phyloP scores from a whole-genome alignment of 129 eudicot species.

The Pittosporum tobira region DNA sequence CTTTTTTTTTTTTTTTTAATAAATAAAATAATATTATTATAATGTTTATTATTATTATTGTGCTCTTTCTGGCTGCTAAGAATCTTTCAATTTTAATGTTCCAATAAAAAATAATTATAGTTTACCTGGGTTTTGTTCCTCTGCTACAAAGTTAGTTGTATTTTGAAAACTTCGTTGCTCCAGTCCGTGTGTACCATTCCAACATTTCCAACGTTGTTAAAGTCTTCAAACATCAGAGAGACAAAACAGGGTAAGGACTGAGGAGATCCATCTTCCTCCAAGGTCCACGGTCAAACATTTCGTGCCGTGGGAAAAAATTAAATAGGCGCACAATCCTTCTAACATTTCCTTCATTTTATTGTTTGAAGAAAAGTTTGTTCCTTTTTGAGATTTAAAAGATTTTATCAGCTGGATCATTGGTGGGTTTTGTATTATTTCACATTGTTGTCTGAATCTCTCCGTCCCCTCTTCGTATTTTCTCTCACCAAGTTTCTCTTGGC shows the following conservation, averaged over 20 bases:
- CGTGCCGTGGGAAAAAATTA: slow-evolving; percentile 1
- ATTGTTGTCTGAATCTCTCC: slow-evolving; percentile 7
- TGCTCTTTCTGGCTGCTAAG: neutral
- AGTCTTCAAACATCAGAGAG: slow-evolving; percentile 12
- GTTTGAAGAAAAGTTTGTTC: neutral
- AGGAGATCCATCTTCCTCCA: neutral
- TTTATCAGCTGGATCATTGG: slow-evolving; percentile 4
- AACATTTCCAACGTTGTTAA: neutral
- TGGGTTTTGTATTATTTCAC: neutral
- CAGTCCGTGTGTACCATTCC: slow-evolving; percentile 6
- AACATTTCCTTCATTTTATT: neutral
- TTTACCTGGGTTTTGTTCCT: neutral
- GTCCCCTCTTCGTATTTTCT: neutral
- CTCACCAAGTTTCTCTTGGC: neutral
- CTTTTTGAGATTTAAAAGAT: neutral
- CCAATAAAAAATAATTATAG: neutral
- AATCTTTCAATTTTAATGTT: slow-evolving; percentile 2
- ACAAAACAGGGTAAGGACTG: neutral
- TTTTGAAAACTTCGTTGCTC: neutral
- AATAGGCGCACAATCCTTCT: neutral
- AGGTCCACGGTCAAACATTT: slow-evolving; percentile 15
- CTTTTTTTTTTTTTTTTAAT: no score
- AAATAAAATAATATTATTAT: no score
- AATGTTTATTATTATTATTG: no score
- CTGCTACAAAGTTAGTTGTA: neutral